Evolutionary conservation across 2,329 filamentous ascomycete genomes (phyloP), one percentile per base, ranked within the genome.

Genomic region (Chlorencoelia australis): DNA sequence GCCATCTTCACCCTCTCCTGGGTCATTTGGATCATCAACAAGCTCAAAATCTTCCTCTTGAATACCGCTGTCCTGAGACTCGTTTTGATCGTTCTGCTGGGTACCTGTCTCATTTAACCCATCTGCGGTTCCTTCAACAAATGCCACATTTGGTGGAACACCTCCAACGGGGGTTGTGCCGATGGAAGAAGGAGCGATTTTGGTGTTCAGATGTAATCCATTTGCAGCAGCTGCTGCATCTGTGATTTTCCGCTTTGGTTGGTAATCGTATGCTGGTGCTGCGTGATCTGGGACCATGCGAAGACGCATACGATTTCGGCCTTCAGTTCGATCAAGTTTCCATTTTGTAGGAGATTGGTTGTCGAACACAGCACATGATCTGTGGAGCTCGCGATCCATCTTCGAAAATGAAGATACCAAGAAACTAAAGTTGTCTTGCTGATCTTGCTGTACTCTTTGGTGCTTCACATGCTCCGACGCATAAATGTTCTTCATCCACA

Each of bases 401-500:
- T 80, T 86, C 4, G 73, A 71, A 55, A 91, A 87, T 1, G 79
- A 72, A 0, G 82, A 76, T 27, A 75, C 74, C 42, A 93, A 72
- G 54, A 86, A 95, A 1, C 72, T 69, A 40, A 84, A 71, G 51
- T 88, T 89, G 54, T 98, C 91, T 50, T 95, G 87, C 52, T 94
- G 85, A 52, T 98, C 93, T 59, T 98, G 91, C 36, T 87, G 63
- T 11, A 84, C 71, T 43, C 91, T 73, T 56, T 96, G 89, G 46
- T 94, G 81, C 56, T 94, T 96, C 54, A 89, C 74, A 47, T 91
- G 81, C 56, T 98, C 91, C 0, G 89, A 86, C 32, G 82, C 79
- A 58, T 89, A 91, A 26, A 98, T 94, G 51, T 94, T 96, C 50
- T 88, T 86, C 65, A 89, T 82, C 91, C 89, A 98, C 41, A 89